Evolutionary conservation across 2,329 filamentous ascomycete species (phyloP).

Genomic region (Penicillium italicum): DNA sequence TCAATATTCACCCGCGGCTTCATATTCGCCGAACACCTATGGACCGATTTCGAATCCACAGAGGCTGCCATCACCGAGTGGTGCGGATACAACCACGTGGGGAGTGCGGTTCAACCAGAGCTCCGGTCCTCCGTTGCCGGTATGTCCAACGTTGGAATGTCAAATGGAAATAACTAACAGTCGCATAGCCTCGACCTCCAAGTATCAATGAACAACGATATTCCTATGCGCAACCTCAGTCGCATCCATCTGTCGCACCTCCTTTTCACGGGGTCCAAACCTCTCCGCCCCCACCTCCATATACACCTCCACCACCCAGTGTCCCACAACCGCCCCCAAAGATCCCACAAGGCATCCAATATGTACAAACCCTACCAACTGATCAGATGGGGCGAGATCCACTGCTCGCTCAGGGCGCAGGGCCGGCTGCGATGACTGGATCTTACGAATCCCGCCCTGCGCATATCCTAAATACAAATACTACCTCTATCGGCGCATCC

Average conservation of each 20-base stretch:
- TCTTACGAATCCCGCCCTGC: constrained; percentile 16
- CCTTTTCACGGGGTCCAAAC: constrained; percentile 18
- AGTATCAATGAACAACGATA: constrained; percentile 30
- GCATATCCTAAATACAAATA: constrained; percentile 12
- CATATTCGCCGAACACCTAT: constrained; percentile 37
- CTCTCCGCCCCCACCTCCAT: constrained; percentile 16
- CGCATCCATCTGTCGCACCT: constrained; percentile 17
- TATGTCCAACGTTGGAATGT: constrained; percentile 20
- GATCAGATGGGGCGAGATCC: constrained; percentile 17
- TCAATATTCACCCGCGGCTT: constrained; percentile 33
- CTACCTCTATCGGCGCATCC: constrained; percentile 29
- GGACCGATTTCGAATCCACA: constrained; percentile 32
- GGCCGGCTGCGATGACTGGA: constrained; percentile 17
- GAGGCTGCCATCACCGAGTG: constrained; percentile 19
- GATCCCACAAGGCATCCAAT: constrained; percentile 35
- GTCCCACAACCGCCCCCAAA: constrained; percentile 43
- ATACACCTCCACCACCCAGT: constrained; percentile 17
- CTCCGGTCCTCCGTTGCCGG: constrained; percentile 36
- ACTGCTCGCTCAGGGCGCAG: constrained; percentile 17
- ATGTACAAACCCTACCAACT: constrained; percentile 25
- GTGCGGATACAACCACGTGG: constrained; percentile 39
- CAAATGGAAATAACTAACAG: not conserved
- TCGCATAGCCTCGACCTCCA: constrained; percentile 35
- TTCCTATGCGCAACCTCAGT: constrained; percentile 17
- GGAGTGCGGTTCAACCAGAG: constrained; percentile 43